Base-by-base conservation (phyloP, 2,329 filamentous ascomycete genomes). In the Ophiostoma australiae region DNA sequence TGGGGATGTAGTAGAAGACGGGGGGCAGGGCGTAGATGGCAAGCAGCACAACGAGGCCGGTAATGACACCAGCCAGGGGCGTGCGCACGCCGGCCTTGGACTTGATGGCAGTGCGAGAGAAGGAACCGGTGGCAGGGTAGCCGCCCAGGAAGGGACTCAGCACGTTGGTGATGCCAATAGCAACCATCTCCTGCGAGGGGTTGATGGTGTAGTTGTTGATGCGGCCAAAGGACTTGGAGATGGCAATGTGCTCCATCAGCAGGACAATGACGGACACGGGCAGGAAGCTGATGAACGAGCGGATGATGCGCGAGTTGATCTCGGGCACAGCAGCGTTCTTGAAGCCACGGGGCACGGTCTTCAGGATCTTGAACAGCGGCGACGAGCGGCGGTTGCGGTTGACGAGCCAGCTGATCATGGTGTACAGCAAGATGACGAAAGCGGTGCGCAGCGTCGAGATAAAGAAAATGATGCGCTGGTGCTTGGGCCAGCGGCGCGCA, bases 161-260 rank as follows among this genome's bases (percentile, higher is more conserved):
- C 41, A 98, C 84, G 78, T 99, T 99, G 67, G 90, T 91, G 37
- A 98, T 87, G 73, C 95, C 95, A 75, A 98, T 97, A 39, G 93
- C 94, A 68, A 99, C 92, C 80, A 99, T 87, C 79, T 99, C 95
- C 79, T 99, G 95, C 0, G 94, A 98, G 0, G 95, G 94, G 76
- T 98, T 90, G 79, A 99, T 98, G 55, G 89, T 91, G 81, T 99
- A 99, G 82, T 97, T 97, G 84, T 98, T 98, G 76, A 97, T 88
- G 73, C 95, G 88, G n/a, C 95, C 95, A 75, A 99, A 98, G 0
- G 94, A 98, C 80, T 99, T 99, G 39, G 94, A 93, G 74, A 99
- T 98, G 71, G 95, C 93, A 76, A 99, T 97, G 79, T 99, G 95
- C 81, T 99, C 95, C 73, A 98, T 97, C 39, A 99, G 85, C 71